These are phyloP conservation scores for Eucommia ulmoides DNA, from an alignment of 257 asterid genomes.

Conservation along the genomic window DNA sequence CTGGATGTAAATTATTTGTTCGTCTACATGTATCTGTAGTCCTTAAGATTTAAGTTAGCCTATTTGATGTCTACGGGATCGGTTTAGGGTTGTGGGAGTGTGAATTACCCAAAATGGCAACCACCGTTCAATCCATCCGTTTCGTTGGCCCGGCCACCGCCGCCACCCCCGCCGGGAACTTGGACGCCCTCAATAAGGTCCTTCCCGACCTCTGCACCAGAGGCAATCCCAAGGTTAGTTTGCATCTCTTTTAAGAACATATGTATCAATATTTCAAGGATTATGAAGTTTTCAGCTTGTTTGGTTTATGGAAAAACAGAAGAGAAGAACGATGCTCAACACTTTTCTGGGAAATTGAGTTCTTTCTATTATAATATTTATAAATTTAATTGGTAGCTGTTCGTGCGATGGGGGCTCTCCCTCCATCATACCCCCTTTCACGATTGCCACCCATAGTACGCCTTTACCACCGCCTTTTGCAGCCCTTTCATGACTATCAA, in stretches of 20 bases:
- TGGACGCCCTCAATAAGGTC: constrained; percentile 59
- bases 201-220: constrained; percentile 65
- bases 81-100: neutral
- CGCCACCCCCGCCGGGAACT: constrained; percentile 46
- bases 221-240: constrained; percentile 51
- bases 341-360: neutral
- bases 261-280: neutral
- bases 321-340: too few species aligned
- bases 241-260: neutral
- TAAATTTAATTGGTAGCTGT: neutral
- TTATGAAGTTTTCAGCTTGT: too few species aligned
- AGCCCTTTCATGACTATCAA: too few species aligned
- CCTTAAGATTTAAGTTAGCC: too few species aligned
- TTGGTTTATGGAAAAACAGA: too few species aligned
- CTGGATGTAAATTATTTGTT: too few species aligned
- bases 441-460: too few species aligned
- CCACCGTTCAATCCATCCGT: constrained; percentile 49
- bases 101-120: constrained; percentile 16
- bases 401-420: neutral
- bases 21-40: too few species aligned
- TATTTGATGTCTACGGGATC: neutral
- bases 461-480: too few species aligned
- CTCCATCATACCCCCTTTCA: too few species aligned
- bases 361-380: neutral
- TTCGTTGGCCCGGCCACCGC: constrained; percentile 38